A percentile compares a stretch with the other conserved stretches of the same genome.
Conservation (phyloP, 2,329 filamentous ascomycete species). For the Acarospora socialis region DNA sequence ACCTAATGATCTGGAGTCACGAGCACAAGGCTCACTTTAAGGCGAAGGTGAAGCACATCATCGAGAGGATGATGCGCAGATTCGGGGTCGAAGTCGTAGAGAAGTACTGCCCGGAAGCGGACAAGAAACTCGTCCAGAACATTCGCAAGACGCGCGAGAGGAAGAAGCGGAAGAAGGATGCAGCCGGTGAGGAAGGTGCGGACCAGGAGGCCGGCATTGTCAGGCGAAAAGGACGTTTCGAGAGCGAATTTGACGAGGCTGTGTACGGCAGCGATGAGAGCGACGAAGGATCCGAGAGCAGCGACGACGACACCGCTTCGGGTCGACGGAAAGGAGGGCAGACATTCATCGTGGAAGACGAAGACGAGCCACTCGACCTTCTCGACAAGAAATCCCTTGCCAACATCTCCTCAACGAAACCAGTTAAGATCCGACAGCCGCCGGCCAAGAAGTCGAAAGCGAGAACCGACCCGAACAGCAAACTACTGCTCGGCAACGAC, state of each 20-base stretch:
- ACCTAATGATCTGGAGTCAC: slow-evolving; percentile 89
- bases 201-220: slow-evolving; percentile 32
- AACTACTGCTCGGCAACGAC: slow-evolving; percentile 56
- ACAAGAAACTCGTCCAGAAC: slow-evolving; percentile 81
- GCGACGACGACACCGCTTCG: slow-evolving; percentile 42
- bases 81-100: slow-evolving; percentile 76
- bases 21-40: slow-evolving; percentile 97
- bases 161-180: slow-evolving; percentile 76
- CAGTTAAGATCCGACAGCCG: slow-evolving; percentile 46
- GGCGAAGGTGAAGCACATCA: slow-evolving; percentile 93
- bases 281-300: slow-evolving; percentile 43
- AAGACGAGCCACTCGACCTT: slow-evolving; percentile 87
- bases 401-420: slow-evolving; percentile 85
- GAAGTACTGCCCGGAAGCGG: slow-evolving; percentile 65
- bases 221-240: slow-evolving; percentile 43
- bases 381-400: slow-evolving; percentile 79
- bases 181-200: slow-evolving; percentile 42
- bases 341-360: slow-evolving; percentile 85
- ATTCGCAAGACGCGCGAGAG: slow-evolving; percentile 92
- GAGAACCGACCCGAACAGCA: slow-evolving; percentile 62
- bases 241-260: slow-evolving; percentile 92
- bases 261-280: slow-evolving; percentile 64
- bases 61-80: slow-evolving; percentile 83
- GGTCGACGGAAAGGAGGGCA: slow-evolving; percentile 34
- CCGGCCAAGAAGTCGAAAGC: slow-evolving; percentile 40